Base-by-base conservation (phyloP, 2,329 filamentous ascomycete species). In the Cryphonectria parasitica region DNA sequence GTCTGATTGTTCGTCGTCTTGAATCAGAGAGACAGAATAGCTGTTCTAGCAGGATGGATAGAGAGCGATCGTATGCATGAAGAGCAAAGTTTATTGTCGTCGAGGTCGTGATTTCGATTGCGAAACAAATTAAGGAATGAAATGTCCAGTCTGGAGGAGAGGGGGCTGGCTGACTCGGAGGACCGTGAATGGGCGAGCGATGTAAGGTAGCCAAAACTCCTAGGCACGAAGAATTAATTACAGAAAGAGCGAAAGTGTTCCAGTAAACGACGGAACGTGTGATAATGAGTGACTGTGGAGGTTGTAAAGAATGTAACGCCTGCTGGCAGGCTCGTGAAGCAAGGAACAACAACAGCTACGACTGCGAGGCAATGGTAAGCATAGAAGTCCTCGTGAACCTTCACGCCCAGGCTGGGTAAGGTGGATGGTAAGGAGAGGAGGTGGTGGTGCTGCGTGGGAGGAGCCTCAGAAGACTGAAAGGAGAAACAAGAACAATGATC, bases 281-380 rank as follows among this genome's bases (percentile, higher is more conserved):
- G 60, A 64, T 73, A 80, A 80, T 73, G 79, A 81, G 74, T 72
- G 78, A 79, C 78, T 78, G 45, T 49, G 72, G 69, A 71, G 72
- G 73, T 76, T 74, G 75, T 83, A 88, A 87, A 77, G 86, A 88
- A 82, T 84, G 88, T 82, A 84, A 82, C 81, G 85, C 86, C 87
- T 80, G 85, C 84, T 85, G 83, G 84, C 85, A 86, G 85, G 84
- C 84, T 80, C 77, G 73, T 68, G 66, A 72, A 75, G 73, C 67
- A 66, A 69, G 66, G 66, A 71, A 25, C 56, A 39, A 64, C 39
- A 54, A 65, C n/a, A 49, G 58, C 70, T 62, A 69, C 64, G 52
- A 67, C 61, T 69, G 66, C 58, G 25, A 68, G 61, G 28, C 41
- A 65, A 45, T 61, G 45, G 49, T 56, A 64, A 63, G 68, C 71